phyloP scores from a whole-genome alignment of 2,329 filamentous ascomycete genomes.

The Paradendryphiella salina region DNA sequence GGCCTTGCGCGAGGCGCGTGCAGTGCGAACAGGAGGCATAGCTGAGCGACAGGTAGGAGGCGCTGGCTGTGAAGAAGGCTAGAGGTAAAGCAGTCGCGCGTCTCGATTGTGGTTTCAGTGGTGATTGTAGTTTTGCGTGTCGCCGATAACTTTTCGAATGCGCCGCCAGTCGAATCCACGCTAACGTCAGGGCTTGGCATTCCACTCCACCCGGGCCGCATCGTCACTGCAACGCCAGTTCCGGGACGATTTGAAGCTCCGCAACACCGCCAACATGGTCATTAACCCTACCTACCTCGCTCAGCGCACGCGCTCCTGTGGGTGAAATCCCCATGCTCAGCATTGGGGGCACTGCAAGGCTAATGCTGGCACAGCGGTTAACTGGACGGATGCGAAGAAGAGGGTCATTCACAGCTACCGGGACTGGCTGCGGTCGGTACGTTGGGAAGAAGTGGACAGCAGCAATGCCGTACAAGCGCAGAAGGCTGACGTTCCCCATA shows the following conservation, averaged over 20 bases:
- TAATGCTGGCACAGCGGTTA: conserved; percentile 65
- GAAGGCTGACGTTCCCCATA: conserved; percentile 15
- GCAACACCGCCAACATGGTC: conserved; percentile 60
- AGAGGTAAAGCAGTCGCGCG: not conserved
- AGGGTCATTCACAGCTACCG: conserved; percentile 89
- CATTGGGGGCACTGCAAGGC: conserved; percentile 23
- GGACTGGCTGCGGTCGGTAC: conserved; percentile 93
- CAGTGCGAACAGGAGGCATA: conserved; percentile 78
- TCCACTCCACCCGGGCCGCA: conserved; percentile 38
- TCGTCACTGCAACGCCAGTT: conserved; percentile 36
- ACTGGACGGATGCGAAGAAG: conserved; percentile 84
- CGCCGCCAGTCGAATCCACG: conserved; percentile 23
- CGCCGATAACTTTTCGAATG: conserved; percentile 20
- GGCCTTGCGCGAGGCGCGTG: conserved; percentile 72
- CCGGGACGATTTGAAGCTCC: conserved; percentile 27
- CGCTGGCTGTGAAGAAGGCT: too few relatives aligned
- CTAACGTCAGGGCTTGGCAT: conserved; percentile 36
- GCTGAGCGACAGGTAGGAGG: not conserved
- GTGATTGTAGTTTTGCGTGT: conserved; percentile 2
- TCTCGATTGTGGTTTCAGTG: too few relatives aligned
- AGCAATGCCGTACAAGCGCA: not conserved
- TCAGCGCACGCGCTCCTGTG: conserved; percentile 58
- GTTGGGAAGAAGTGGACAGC: conserved; percentile 41
- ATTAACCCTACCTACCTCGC: conserved; percentile 92
- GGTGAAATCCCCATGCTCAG: conserved; percentile 16